Evolutionary conservation across 2,329 filamentous ascomycete species (phyloP).

Genomic region (Diaporthe humulicola): DNA sequence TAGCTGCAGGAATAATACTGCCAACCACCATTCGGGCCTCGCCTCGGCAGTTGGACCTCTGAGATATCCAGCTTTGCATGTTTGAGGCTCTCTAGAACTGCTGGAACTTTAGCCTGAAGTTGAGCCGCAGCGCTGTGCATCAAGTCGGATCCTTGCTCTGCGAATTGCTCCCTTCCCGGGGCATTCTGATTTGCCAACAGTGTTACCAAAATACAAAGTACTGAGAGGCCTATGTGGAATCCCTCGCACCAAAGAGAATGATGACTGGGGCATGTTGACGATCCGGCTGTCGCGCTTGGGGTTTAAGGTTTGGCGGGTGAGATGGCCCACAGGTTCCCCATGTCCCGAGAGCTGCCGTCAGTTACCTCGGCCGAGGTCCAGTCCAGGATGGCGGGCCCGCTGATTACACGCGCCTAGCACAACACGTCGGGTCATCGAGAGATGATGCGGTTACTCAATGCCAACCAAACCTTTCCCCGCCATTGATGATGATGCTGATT

Average conservation of each 20-base stretch:
- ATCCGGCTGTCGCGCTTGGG: constrained; percentile 22
- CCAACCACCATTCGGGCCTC: not conserved
- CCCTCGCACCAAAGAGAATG: not conserved
- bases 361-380: constrained; percentile 35
- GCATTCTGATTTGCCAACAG: not conserved
- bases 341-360: constrained; percentile 26
- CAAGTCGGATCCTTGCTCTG: not conserved
- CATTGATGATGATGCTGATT: constrained; percentile 18
- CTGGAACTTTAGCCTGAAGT: not conserved
- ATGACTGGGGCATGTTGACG: not conserved
- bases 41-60: not conserved
- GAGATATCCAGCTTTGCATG: too few relatives aligned
- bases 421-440: constrained; percentile 30
- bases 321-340: constrained; percentile 7
- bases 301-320: constrained; percentile 18
- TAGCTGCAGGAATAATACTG: not conserved
- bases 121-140: not conserved
- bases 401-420: constrained; percentile 33
- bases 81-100: not conserved
- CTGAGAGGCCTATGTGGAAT: not conserved
- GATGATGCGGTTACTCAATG: constrained; percentile 19
- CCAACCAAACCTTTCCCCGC: constrained; percentile 21
- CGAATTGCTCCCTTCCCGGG: not conserved
- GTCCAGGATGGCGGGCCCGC: constrained; percentile 26
- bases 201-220: not conserved